Evolutionary conservation across 2,329 filamentous ascomycete genomes (phyloP).

Genomic region (Fusarium azukiicola): DNA sequence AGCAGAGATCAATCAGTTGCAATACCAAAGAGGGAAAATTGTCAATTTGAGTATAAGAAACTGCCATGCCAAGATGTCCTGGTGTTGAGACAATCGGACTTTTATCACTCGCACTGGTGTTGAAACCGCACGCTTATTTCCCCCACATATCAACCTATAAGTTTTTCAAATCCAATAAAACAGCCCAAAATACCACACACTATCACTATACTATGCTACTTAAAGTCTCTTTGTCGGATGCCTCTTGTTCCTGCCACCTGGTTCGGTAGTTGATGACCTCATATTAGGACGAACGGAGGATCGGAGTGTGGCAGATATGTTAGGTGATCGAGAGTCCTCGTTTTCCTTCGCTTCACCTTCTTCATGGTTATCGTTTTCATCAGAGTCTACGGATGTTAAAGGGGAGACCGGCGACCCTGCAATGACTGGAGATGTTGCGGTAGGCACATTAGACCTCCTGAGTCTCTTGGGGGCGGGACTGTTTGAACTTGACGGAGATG

Average conservation of each 20-base stretch:
- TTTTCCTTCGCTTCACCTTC: slow-evolving; percentile 1
- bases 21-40: slow-evolving; percentile 15
- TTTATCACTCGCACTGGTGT: slow-evolving; percentile 13
- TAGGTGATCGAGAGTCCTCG: background rate
- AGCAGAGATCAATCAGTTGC: slow-evolving; percentile 12
- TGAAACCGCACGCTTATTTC: slow-evolving; percentile 21
- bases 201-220: slow-evolving; percentile 16
- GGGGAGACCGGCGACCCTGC: slow-evolving; percentile 18
- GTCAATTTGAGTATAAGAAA: slow-evolving; percentile 22
- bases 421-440: slow-evolving; percentile 19
- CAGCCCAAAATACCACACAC: slow-evolving; percentile 9
- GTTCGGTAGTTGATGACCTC: slow-evolving; percentile 18
- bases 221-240: slow-evolving; percentile 21
- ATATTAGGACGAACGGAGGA: slow-evolving; percentile 21
- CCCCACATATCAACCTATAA: slow-evolving; percentile 12
- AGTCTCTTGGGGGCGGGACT: slow-evolving; percentile 3
- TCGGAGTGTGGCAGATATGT: slow-evolving; percentile 9
- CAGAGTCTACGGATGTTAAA: slow-evolving; percentile 11
- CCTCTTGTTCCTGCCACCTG: slow-evolving; percentile 21
- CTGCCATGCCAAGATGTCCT: slow-evolving; percentile 15
- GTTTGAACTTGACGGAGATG: background rate
- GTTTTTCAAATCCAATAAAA: slow-evolving; percentile 20
- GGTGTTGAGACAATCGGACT: slow-evolving; percentile 20
- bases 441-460: background rate
- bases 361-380: slow-evolving; percentile 9